Base-by-base conservation (phyloP, 306 rosid genomes). In the Malus sylvestris region DNA sequence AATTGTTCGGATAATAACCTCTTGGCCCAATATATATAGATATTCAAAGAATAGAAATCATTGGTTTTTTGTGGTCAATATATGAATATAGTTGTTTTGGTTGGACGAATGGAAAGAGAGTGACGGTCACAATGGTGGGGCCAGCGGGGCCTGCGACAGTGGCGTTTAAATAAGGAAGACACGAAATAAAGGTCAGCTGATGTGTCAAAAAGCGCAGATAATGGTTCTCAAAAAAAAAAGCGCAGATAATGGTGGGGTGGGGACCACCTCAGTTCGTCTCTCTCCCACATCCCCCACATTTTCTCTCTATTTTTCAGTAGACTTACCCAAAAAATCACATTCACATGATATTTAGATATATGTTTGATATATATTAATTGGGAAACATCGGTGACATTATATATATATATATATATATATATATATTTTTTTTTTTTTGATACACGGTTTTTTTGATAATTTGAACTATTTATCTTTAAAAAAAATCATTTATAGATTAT, bases 191-290 rank as follows among this genome's bases (percentile, higher is more conserved):
- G 70, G 27, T 63, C 62, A 10, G 83, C 79, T 80, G 89, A 88
- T 51, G 86, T 88, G 89, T 86, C 86, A n/a, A 80, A 86, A 88
- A 86, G 88, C 78, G 76, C 76, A 80, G 58, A 46, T 67, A 68
- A 83, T 76, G 44, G 32, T 42, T 25, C 25, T 25, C 25, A 25
- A 25, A 25, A 25, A 25, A n/a, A 80, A 86, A 88, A 86, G 88
- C 78, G 76, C 76, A 80, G 58, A 46, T 67, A 68, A 83, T 76
- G 44, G 32, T 42, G 0, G 66, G 7, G 79, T 80, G 82, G 84
- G 88, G 81, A n/a, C 83, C 88, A 79, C 35, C 57, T 19, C 11
- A 75, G 70, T 16, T 16, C 7, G 14, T 30, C 13, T 18, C 42
- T 12, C 15, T 20, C 38, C 66, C 72, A 23, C 38, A 3, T 10